phyloP scores from a whole-genome alignment of 2,329 filamentous ascomycete genomes.

The Beauveria medogensis region DNA sequence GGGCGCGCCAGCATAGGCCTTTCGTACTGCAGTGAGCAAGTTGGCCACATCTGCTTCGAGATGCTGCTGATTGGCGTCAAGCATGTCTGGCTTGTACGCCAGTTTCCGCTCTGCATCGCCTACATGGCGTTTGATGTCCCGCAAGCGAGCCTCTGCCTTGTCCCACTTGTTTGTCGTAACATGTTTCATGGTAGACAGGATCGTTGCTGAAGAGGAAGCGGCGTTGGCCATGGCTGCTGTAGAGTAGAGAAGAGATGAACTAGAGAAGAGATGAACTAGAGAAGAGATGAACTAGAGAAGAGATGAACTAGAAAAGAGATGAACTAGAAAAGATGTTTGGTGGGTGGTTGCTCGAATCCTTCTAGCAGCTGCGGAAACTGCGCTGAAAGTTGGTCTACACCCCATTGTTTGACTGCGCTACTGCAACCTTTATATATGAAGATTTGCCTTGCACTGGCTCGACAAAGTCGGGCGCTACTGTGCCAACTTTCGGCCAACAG shows the following conservation, averaged over 20 bases:
- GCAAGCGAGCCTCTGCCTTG: slow-evolving; percentile 5
- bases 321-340: not conserved
- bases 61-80: not conserved
- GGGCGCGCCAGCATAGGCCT: not conserved
- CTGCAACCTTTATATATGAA: not conserved
- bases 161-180: slow-evolving; percentile 8
- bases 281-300: not conserved
- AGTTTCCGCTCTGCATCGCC: not conserved
- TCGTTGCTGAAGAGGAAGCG: slow-evolving; percentile 4
- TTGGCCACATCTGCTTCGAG: slow-evolving; percentile 7
- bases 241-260: too few relatives aligned
- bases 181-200: slow-evolving; percentile 10
- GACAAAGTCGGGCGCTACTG: not conserved
- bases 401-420: not conserved
- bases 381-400: not conserved
- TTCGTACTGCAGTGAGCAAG: not conserved
- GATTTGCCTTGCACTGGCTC: too few relatives aligned
- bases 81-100: not conserved
- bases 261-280: too few relatives aligned
- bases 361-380: not conserved
- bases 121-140: not conserved
- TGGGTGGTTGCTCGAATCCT: not conserved
- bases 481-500: not conserved
- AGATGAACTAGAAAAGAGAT: too few relatives aligned
- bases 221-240: slow-evolving; percentile 8